Evolutionary conservation across 2,329 filamentous ascomycete species (phyloP).

Genomic region (Exserohilum rostratum): DNA sequence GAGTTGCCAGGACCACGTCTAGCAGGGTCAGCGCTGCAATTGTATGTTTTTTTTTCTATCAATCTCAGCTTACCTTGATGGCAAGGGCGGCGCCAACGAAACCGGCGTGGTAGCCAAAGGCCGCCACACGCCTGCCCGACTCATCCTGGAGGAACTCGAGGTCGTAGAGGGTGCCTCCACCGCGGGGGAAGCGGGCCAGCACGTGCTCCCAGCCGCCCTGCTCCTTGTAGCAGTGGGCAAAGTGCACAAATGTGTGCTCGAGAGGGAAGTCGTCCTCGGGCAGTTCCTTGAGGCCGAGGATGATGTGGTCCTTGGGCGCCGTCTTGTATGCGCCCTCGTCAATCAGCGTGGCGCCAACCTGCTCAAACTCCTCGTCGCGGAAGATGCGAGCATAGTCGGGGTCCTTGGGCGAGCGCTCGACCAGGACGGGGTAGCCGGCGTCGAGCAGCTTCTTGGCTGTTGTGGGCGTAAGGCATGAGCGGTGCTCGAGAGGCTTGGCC

Average conservation of each 20-base stretch:
- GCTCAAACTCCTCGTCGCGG: constrained; percentile 49
- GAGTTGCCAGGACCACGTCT: constrained; percentile 85
- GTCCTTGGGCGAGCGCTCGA: constrained; percentile 49
- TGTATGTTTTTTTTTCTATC: no score
- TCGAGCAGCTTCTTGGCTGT: constrained; percentile 50
- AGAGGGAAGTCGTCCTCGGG: constrained; percentile 48
- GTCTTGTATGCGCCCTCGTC: constrained; percentile 47
- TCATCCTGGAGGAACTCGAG: constrained; percentile 84
- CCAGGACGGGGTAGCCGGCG: constrained; percentile 49
- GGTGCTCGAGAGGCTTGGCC: constrained; percentile 50
- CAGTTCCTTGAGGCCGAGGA: constrained; percentile 52
- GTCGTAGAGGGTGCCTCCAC: constrained; percentile 79
- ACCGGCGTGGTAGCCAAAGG: constrained; percentile 65
- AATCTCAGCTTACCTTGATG: constrained; percentile 38
- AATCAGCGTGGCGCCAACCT: constrained; percentile 48
- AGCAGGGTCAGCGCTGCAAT: constrained; percentile 32
- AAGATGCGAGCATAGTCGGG: constrained; percentile 50
- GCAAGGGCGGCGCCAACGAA: constrained; percentile 56
- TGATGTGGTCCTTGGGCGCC: constrained; percentile 48
- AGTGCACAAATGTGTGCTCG: constrained; percentile 50
- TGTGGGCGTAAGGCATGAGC: constrained; percentile 48
- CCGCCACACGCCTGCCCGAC: constrained; percentile 71
- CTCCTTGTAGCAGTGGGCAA: constrained; percentile 53
- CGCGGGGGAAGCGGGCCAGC: constrained; percentile 77
- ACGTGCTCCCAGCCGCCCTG: constrained; percentile 71